Base-by-base conservation (phyloP, 805 yeast species). In the Saccharomycopsis lassenensis region DNA sequence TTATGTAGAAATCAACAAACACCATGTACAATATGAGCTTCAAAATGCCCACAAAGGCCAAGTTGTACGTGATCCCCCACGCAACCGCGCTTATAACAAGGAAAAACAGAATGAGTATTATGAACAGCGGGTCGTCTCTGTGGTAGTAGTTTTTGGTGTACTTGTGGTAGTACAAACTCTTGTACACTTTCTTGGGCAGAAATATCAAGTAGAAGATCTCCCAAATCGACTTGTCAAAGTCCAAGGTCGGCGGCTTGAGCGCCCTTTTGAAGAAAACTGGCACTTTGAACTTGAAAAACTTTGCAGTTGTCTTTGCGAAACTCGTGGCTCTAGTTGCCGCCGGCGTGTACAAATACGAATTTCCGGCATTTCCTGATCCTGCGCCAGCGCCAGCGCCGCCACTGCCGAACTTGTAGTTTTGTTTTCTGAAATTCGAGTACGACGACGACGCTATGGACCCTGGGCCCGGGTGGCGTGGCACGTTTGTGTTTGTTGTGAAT, bases 181-280 rank as follows among this genome's bases (percentile, higher is more conserved):
- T 69, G 61, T 81, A 86, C 50, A 86, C 93, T 43, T 82, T 76
- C 49, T 77, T 72, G 2, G 96, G 96, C 28, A 77, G 71, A 19
- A 74, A 62, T 11, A 86, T 62, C 37, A 86, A 59, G 50, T 84
- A 71, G 43, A 79, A 62, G 57, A 86, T 77, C 54, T 87, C 96
- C 95, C 95, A 87, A 41, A 76, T 67, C 10, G 95, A 95, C 1
- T 94, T 82, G 55, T 87, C 96, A 50, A 86, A 82, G 57, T 87
- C 95, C 37, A 86, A 63, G 0, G 94, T 77, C 6, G 77, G 81
- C 1, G 94, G 87, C 46, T 75, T 74, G 44, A 79, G 61, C 26
- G 77, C 54, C 35, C 83, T 55, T 42, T 53, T 55, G 33, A 62
- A 48, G 32, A 56, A 57, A 4, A 55, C 44, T 11, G 67, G 67